Percentiles rank a stretch among this genome's conserved stretches.
Conservation (phyloP, 75 land plant genomes). For the Chamaecyparis obtusa region DNA sequence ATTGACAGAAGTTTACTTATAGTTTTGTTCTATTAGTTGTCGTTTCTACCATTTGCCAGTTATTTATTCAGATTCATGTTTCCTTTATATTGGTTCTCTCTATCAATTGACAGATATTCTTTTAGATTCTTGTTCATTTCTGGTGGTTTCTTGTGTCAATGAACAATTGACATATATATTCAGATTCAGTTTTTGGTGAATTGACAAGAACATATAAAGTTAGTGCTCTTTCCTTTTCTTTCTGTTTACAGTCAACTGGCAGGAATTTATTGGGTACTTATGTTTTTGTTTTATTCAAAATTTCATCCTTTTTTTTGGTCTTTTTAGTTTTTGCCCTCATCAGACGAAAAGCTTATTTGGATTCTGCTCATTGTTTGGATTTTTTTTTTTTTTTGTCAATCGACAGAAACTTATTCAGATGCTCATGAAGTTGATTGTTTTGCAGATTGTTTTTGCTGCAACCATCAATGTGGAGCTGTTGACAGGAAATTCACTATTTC, state of each 20-base stretch:
- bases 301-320: no score
- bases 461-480: conserved; percentile 57
- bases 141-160: no score
- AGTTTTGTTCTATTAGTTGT: background rate
- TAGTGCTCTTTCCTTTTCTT: no score
- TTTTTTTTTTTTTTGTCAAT: background rate
- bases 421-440: background rate
- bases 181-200: no score
- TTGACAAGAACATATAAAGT: no score
- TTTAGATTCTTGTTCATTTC: no score
- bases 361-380: background rate
- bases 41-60: background rate
- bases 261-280: no score
- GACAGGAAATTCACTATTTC: conserved; percentile 78
- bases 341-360: background rate
- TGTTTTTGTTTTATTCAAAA: background rate
- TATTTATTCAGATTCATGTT: background rate
- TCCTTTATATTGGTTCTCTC: background rate
- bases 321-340: background rate
- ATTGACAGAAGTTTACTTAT: background rate
- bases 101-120: background rate
- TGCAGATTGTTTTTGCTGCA: conserved; percentile 66
- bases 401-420: background rate
- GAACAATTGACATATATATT: no score
- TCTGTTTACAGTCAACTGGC: background rate